Evolutionary conservation across 2,329 filamentous ascomycete genomes (phyloP).

Genomic region (Cephalotrichum gorgonifer): DNA sequence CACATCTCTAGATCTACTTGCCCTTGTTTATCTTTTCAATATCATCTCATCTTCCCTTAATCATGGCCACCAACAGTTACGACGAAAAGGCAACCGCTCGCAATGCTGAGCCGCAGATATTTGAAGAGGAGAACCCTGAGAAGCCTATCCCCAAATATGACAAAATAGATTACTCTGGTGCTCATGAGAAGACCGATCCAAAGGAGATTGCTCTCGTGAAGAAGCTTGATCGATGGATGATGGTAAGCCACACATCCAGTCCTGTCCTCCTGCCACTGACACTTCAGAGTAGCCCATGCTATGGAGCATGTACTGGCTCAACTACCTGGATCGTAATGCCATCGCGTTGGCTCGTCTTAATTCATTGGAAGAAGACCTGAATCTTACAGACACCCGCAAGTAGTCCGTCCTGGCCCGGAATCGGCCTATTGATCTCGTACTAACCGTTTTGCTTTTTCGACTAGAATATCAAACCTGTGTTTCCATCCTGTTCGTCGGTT

Average conservation of each 20-base stretch:
- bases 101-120: no score
- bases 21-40: no score
- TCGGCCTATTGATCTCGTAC: no score
- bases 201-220: background rate
- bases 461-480: conserved; percentile 37
- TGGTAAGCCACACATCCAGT: background rate
- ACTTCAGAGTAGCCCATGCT: background rate
- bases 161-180: background rate
- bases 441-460: no score
- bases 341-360: conserved; percentile 35
- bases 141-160: background rate
- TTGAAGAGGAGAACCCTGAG: no score
- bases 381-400: conserved; percentile 36
- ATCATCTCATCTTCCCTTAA: no score
- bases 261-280: no score
- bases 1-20: no score
- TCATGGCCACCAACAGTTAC: no score
- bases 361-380: conserved; percentile 34
- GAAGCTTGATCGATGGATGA: conserved; percentile 4
- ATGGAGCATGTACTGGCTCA: conserved; percentile 28
- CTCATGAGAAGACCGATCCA: background rate
- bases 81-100: no score
- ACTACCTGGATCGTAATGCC: conserved; percentile 33
- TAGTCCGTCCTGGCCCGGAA: no score
- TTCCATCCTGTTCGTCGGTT: conserved; percentile 30